Evolutionary conservation across 306 rosid genomes (phyloP).

Genomic region (Acacia melanoxylon): DNA sequence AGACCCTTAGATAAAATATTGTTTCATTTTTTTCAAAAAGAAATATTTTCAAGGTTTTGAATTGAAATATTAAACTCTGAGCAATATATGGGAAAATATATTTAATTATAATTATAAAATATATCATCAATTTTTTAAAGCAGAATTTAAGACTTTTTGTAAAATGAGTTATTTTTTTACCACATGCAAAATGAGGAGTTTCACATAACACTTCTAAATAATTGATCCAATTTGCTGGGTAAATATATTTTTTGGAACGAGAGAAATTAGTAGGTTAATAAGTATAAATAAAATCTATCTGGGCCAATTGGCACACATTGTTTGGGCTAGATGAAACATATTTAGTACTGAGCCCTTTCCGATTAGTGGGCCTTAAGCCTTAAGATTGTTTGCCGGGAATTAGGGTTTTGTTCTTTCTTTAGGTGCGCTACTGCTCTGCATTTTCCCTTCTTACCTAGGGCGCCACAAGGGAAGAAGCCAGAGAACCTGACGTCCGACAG

Average conservation of each 20-base stretch:
- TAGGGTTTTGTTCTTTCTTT: background rate
- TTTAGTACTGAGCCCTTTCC: no score
- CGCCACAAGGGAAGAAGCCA: background rate
- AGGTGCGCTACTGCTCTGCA: background rate
- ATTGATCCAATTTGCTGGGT: background rate
- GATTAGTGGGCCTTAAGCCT: background rate
- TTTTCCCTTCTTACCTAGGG: background rate
- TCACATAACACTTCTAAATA: background rate
- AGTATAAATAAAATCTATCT: background rate
- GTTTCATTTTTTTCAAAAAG: background rate
- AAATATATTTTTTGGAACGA: no score
- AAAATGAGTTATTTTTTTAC: no score
- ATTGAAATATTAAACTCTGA: background rate
- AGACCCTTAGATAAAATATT: no score
- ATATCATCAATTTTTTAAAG: no score
- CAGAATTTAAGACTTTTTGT: no score
- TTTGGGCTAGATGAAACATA: background rate
- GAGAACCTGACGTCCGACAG: conserved; percentile 7
- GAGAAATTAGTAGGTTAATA: no score
- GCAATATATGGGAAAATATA: no score
- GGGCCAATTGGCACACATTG: background rate
- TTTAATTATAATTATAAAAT: no score
- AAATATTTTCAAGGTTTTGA: background rate
- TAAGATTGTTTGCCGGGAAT: background rate
- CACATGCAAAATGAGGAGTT: no score